Evolutionary conservation across 2,329 filamentous ascomycete genomes (phyloP), one percentile per base, ranked within the genome.

Genomic region (Trichoderma atrobrunneum): DNA sequence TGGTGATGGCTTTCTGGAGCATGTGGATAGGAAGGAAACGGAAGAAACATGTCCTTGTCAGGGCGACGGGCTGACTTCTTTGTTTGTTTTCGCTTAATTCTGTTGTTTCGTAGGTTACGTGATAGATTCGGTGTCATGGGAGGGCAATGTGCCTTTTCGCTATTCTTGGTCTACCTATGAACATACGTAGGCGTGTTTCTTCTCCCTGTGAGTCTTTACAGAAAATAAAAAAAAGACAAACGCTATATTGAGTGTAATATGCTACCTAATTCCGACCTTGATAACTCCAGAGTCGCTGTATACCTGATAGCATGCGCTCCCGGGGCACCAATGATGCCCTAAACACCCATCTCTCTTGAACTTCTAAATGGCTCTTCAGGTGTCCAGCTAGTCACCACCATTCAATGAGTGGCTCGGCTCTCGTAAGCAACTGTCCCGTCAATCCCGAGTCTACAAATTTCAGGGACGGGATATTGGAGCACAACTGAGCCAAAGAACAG

Each of bases 61-160:
- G 43, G 48, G 30, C 73, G 74, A 74, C 74, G 76, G 75, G 74
- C 75, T 78, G 7, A 48, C 51, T 64, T 51, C 62, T 67, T 36
- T 56, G 11, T 62, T 62, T 61, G 74, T 72, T 76, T 76, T 75
- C 76, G 78, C 54, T 76, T 76, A 48, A 75, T 76, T 76, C 73
- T 76, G 73, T 77, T 76, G 77, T n/a, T 54, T 78, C 76, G 74
- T 77, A 78, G 76, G 76, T 78, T 78, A 76, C 75, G 77, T 78
- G 76, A 81, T 81, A 81, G 80, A 81, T 73, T 76, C 72, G 76
- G 64, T 63, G 60, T 48, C 60, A 56, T 30, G 11, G 30, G 48
- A 57, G 32, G 32, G 24, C 32, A 10, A 34, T 64, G 60, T 43
- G 39, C 48, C 21, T 39, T 18, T 26, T 48, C 4, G 32, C 26